Evolutionary conservation across 257 asterid species (phyloP).

Genomic region (Lantana camara): DNA sequence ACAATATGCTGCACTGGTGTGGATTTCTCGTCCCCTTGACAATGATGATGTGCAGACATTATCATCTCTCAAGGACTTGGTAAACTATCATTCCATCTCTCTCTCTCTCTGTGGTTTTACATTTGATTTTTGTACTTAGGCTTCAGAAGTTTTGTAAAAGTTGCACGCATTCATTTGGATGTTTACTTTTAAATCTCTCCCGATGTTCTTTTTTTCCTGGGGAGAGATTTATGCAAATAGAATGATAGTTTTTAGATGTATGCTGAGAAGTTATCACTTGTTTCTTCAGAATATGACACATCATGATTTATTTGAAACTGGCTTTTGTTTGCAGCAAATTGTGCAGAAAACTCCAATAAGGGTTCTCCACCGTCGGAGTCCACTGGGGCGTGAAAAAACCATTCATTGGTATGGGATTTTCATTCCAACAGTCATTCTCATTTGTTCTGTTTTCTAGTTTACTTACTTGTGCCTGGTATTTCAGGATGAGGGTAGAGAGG

Average conservation of each 20-base stretch:
- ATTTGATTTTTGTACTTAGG: background rate
- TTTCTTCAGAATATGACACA: background rate
- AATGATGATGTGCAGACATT: conserved; percentile 54
- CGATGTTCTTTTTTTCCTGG: background rate
- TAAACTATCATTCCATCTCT: conserved; percentile 15
- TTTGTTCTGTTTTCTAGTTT: conserved; percentile 18
- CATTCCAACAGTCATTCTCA: conserved; percentile 7
- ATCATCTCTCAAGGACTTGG: conserved; percentile 66
- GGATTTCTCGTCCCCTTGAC: conserved; percentile 76
- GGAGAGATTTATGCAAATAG: too few species aligned
- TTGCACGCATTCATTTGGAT: background rate
- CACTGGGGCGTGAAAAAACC: conserved; percentile 76
- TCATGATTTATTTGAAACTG: background rate
- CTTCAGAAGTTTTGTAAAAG: background rate
- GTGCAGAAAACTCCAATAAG: conserved; percentile 93
- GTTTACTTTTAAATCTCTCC: background rate
- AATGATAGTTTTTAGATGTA: background rate
- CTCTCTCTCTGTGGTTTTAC: background rate
- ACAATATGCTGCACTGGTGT: conserved; percentile 88
- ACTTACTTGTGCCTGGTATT: conserved; percentile 30
- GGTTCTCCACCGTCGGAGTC: conserved; percentile 98
- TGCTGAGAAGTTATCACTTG: background rate
- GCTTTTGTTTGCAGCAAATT: conserved; percentile 57
- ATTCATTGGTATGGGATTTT: conserved; percentile 69
- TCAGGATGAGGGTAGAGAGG: conserved; percentile 82